Conservation (phyloP, 202 grass and related monocot species). For the Thinopyrum obtusiflorum region DNA sequence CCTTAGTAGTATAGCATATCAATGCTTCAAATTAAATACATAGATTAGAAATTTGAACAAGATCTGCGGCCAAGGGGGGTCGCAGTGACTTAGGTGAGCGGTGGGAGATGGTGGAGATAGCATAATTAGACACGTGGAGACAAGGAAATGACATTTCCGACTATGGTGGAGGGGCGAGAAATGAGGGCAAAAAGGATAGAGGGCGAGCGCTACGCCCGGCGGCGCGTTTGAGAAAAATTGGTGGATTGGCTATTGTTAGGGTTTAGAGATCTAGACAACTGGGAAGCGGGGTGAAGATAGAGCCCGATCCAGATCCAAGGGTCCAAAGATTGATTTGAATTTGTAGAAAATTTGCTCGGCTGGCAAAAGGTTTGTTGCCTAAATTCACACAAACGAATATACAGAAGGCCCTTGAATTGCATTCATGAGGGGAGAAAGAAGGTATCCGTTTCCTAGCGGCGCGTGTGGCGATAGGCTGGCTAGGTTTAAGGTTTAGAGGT, state of each 20-base stretch:
- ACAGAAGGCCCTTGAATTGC: not conserved
- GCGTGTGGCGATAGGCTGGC: not conserved
- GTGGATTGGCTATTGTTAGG: no score
- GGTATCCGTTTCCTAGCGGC: accelerated
- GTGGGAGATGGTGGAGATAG: not conserved
- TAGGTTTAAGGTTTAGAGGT: not conserved
- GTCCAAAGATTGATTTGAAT: not conserved
- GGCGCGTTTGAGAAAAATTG: no score
- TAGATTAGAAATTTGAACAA: not conserved
- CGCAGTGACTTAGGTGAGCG: not conserved
- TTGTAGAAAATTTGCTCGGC: no score
- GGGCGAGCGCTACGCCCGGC: no score
- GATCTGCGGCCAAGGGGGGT: no score
- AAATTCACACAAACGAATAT: not conserved
- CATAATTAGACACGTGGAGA: not conserved
- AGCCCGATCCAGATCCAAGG: not conserved
- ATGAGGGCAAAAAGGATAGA: not conserved
- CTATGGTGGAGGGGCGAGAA: not conserved
- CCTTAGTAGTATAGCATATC: slow-evolving; percentile 2
- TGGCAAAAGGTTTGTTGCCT: no score
- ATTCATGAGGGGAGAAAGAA: not conserved
- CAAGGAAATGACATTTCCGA: not conserved
- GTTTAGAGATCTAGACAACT: not conserved
- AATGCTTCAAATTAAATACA: not conserved
- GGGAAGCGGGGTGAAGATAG: not conserved